Percentiles rank a stretch among this genome's conserved stretches.
Evolutionary conservation across 1,139 yeast genomes (phyloP).

Genomic region (Lodderomyces oxycetoniae): DNA sequence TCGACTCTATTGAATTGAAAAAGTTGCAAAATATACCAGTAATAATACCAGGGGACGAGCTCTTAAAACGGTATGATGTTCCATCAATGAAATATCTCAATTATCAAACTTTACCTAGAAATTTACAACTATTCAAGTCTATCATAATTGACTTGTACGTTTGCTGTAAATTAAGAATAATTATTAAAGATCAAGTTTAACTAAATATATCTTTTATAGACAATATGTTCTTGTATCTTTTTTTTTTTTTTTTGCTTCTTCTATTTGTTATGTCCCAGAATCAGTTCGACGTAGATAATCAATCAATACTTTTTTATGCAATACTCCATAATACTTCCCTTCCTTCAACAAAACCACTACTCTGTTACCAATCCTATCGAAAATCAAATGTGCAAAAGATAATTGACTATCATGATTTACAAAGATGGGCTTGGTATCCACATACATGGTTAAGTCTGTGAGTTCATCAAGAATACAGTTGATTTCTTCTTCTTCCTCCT

Average conservation of each 20-base stretch:
- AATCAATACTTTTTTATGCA: constrained; percentile 54
- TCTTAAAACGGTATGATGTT: constrained; percentile 2
- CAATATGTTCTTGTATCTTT: background rate
- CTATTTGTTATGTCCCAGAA: background rate
- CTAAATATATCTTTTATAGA: background rate
- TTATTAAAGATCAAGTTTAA: no score
- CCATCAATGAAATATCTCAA: constrained; percentile 1
- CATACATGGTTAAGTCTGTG: constrained; percentile 38
- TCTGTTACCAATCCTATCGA: constrained; percentile 52
- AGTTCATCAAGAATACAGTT: constrained; percentile 25
- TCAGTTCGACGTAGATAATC: constrained; percentile 33
- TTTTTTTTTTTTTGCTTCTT: background rate
- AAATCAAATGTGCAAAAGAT: constrained; percentile 50
- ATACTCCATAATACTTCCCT: constrained; percentile 49
- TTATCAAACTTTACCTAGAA: constrained; percentile 4
- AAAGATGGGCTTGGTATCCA: constrained; percentile 49
- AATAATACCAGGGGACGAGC: background rate
- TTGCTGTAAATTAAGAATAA: constrained; percentile 10
- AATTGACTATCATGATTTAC: constrained; percentile 49
- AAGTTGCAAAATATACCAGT: background rate
- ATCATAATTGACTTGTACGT: constrained; percentile 11
- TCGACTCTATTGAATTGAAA: constrained; percentile 13
- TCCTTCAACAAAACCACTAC: constrained; percentile 47
- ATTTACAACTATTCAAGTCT: constrained; percentile 11
- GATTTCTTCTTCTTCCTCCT: constrained; percentile 9